These are phyloP conservation scores for Fusarium piperis DNA, from an alignment of 2,329 filamentous ascomycete genomes.

Conservation along the genomic window DNA sequence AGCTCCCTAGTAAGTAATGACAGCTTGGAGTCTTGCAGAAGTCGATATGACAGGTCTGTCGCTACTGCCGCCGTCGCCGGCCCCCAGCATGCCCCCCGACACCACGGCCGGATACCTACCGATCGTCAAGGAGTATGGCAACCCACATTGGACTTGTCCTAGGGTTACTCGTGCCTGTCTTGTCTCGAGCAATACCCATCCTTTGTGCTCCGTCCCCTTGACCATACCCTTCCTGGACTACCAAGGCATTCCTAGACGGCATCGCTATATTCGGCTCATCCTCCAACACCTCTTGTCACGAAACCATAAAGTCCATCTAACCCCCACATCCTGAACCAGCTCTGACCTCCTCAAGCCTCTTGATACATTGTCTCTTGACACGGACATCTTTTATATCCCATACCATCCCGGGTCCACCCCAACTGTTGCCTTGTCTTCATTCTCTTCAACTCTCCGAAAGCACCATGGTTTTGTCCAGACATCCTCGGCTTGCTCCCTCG, in stretches of 20 bases:
- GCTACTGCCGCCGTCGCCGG: conserved; percentile 28
- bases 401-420: neutral
- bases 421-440: neutral
- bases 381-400: conserved; percentile 1
- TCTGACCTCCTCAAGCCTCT: conserved; percentile 16
- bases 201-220: conserved; percentile 34
- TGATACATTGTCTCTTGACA: conserved; percentile 26
- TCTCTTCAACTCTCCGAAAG: neutral
- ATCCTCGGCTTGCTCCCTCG: neutral
- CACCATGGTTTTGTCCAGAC: conserved; percentile 22
- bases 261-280: conserved; percentile 23
- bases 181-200: conserved; percentile 27
- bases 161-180: conserved; percentile 28
- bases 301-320: conserved; percentile 49
- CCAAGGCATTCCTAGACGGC: conserved; percentile 27
- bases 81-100: conserved; percentile 35
- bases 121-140: conserved; percentile 40
- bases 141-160: conserved; percentile 34
- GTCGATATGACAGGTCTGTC: conserved; percentile 50
- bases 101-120: conserved; percentile 40
- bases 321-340: conserved; percentile 39
- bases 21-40: conserved; percentile 44
- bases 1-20: conserved; percentile 37
- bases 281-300: conserved; percentile 20
- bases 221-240: conserved; percentile 33